phyloP scores from a whole-genome alignment of 257 asterid genomes.

The Solanum lignicaule region DNA sequence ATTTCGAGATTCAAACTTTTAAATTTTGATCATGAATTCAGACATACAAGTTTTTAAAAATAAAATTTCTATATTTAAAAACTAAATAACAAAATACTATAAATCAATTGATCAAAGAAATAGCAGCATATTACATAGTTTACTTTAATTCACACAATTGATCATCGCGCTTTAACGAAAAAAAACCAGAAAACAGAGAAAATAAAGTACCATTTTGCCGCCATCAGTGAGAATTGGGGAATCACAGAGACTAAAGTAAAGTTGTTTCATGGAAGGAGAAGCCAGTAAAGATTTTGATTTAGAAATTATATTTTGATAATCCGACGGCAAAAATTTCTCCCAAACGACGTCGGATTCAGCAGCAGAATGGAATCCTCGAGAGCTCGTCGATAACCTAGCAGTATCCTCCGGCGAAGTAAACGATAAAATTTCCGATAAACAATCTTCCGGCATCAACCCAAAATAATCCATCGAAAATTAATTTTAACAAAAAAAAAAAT shows the following conservation, averaged over 20 bases:
- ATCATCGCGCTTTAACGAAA: neutral
- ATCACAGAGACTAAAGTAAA: neutral
- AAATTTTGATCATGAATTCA: neutral
- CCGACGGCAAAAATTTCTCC: slow-evolving; percentile 3
- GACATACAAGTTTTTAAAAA: no score
- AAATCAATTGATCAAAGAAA: neutral
- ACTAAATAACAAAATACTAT: neutral
- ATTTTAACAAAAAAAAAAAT: neutral
- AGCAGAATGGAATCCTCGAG: slow-evolving; percentile 9
- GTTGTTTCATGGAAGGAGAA: neutral
- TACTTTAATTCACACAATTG: neutral
- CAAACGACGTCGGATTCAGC: slow-evolving; percentile 20
- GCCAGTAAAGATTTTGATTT: neutral
- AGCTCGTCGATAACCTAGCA: neutral
- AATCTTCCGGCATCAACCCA: slow-evolving; percentile 9
- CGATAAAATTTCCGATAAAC: slow-evolving; percentile 9
- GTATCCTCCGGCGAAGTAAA: slow-evolving; percentile 15
- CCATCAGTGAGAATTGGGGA: neutral
- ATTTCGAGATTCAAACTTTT: neutral
- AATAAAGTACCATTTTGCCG: neutral
- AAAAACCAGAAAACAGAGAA: neutral
- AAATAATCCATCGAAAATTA: neutral
- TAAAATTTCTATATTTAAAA: no score
- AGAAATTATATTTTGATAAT: neutral
- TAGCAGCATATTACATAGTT: neutral